Conservation (phyloP, 768 basidiomycete genomes). For the Pleurotus tuber-regium region DNA sequence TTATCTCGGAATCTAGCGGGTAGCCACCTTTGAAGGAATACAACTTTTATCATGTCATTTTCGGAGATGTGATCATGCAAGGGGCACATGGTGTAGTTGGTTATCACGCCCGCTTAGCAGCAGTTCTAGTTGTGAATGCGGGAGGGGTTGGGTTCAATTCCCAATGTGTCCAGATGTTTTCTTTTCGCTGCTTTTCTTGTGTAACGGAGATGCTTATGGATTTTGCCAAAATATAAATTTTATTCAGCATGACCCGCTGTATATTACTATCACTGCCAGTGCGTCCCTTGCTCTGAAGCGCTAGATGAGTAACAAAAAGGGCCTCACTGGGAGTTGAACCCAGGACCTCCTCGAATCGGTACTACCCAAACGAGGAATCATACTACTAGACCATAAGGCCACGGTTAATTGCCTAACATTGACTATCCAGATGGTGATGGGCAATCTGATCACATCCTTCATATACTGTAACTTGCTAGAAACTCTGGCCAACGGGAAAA, state of each 20-base stretch:
- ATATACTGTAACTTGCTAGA: too few species aligned
- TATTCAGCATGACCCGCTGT: too few species aligned
- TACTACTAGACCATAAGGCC: constrained; percentile 12
- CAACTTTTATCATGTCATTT: too few species aligned
- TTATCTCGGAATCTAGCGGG: background rate
- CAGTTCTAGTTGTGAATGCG: background rate
- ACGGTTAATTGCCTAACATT: too few species aligned
- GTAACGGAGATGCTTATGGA: background rate
- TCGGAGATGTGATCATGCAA: too few species aligned
- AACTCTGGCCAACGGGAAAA: too few species aligned
- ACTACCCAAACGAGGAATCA: constrained; percentile 9
- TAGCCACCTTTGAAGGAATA: too few species aligned
- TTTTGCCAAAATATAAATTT: background rate
- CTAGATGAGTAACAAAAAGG: constrained; percentile 2
- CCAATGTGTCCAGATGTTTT: constrained; percentile 10
- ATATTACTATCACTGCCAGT: too few species aligned
- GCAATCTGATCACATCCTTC: too few species aligned
- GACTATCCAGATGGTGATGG: too few species aligned
- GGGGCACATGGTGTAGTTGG: constrained; percentile 15
- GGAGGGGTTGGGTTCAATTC: constrained; percentile 12
- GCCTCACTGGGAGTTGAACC: constrained; percentile 12
- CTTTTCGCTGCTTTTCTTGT: background rate
- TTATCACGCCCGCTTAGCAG: constrained; percentile 13
- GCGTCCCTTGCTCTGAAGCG: too few species aligned
- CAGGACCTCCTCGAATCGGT: constrained; percentile 9